Percentiles rank a stretch among this genome's conserved stretches.
Conservation (phyloP, 805 yeast species). For the Zygotorulaspora florentina region DNA sequence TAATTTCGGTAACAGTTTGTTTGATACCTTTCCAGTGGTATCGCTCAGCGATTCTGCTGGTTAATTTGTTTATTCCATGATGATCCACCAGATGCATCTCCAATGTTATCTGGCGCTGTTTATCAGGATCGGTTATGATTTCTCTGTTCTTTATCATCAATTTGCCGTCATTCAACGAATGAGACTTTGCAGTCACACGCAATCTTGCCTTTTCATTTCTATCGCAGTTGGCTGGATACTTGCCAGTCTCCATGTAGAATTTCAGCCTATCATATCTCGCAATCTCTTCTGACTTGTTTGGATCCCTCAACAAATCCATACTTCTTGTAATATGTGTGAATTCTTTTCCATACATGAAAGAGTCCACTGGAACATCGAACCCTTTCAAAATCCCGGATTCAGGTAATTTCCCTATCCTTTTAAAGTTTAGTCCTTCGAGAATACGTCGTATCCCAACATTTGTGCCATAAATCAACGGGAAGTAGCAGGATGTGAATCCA, state of each 20-base stretch:
- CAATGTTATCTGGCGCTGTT: conserved; percentile 70
- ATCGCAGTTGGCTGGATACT: conserved; percentile 78
- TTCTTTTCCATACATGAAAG: conserved; percentile 79
- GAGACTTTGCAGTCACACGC: conserved; percentile 68
- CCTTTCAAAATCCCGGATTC: conserved; percentile 89
- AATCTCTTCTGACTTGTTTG: conserved; percentile 26
- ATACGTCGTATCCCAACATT: conserved; percentile 78
- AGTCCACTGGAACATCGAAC: conserved; percentile 79
- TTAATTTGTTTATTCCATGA: conserved; percentile 85
- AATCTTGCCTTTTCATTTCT: conserved; percentile 85
- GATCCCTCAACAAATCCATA: conserved; percentile 29
- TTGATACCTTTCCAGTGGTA: conserved; percentile 92
- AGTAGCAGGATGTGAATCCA: conserved; percentile 79
- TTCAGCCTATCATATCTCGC: conserved; percentile 70
- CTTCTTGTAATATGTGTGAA: conserved; percentile 46
- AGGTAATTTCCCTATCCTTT: conserved; percentile 71
- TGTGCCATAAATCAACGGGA: conserved; percentile 84
- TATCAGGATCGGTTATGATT: conserved; percentile 71
- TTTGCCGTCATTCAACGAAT: conserved; percentile 65
- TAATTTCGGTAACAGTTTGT: conserved; percentile 76
- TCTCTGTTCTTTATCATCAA: conserved; percentile 73
- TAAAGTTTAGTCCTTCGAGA: conserved; percentile 72
- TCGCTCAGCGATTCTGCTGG: conserved; percentile 67
- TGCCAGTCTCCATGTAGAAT: conserved; percentile 74
- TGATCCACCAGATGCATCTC: conserved; percentile 68